Conservation (phyloP, 2,329 filamentous ascomycete species). For the Aspergillus quadricinctus region DNA sequence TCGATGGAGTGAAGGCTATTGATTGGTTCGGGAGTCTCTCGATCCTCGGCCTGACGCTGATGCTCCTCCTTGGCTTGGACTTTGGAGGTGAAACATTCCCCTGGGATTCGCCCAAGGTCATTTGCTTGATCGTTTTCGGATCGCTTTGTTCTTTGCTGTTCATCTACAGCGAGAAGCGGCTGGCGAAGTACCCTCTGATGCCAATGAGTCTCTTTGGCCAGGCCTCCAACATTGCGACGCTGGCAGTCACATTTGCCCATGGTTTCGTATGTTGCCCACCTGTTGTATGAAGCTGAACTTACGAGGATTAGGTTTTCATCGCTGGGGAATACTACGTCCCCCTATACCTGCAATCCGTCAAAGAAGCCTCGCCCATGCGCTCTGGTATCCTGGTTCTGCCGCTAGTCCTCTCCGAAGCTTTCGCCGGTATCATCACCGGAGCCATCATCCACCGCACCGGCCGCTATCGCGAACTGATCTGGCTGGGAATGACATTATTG, state of each 20-base stretch:
- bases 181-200: constrained; percentile 66
- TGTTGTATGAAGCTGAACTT: neutral
- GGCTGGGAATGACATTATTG: constrained; percentile 40
- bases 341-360: constrained; percentile 67
- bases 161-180: constrained; percentile 57
- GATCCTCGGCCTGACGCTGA: constrained; percentile 48
- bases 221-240: constrained; percentile 53
- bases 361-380: constrained; percentile 56
- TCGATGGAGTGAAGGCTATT: constrained; percentile 48
- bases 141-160: constrained; percentile 48
- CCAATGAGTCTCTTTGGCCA: constrained; percentile 59
- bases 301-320: constrained; percentile 55
- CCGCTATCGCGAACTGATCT: constrained; percentile 45
- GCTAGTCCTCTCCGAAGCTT: constrained; percentile 47
- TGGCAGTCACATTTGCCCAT: constrained; percentile 48
- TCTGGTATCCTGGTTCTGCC: constrained; percentile 59
- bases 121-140: constrained; percentile 52
- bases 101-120: constrained; percentile 53
- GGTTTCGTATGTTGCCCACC: constrained; percentile 34
- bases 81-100: constrained; percentile 52
- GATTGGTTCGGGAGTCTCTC: constrained; percentile 53
- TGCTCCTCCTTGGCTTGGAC: constrained; percentile 51
- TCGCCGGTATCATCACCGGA: constrained; percentile 44
- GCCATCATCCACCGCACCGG: constrained; percentile 49
- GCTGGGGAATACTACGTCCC: constrained; percentile 67